Evolutionary conservation across 768 basidiomycete species (phyloP).

Genomic region (Russula brevipes): DNA sequence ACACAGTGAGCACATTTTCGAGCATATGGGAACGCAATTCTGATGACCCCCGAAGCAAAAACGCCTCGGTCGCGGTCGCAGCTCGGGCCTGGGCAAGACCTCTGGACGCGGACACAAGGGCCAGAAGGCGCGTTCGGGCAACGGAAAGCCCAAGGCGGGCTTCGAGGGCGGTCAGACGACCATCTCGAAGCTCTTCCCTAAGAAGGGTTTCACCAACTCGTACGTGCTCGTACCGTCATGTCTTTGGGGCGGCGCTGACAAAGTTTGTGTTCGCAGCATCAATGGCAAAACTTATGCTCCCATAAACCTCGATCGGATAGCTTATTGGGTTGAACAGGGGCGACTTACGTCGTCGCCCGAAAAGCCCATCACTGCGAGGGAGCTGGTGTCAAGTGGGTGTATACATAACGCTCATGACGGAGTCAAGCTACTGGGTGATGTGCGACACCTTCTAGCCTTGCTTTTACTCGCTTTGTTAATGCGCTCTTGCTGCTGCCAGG

Average conservation of each 20-base stretch:
- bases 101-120: conserved; percentile 94
- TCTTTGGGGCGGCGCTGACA: not conserved
- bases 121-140: conserved; percentile 87
- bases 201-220: conserved; percentile 92
- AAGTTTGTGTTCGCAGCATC: conserved; percentile 37
- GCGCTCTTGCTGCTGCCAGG: conserved; percentile 38
- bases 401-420: conserved; percentile 87
- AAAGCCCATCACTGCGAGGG: conserved; percentile 81
- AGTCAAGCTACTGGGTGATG: conserved; percentile 84
- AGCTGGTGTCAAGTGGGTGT: conserved; percentile 80
- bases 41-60: conserved; percentile 58
- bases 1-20: conserved; percentile 45
- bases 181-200: conserved; percentile 84
- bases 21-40: not conserved
- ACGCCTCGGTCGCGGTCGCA: conserved; percentile 91
- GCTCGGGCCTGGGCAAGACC: conserved; percentile 86
- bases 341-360: conserved; percentile 72
- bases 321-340: conserved; percentile 86
- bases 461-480: not conserved
- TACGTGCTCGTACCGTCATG: conserved; percentile 38
- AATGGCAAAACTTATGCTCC: conserved; percentile 73
- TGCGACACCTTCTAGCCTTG: conserved; percentile 34
- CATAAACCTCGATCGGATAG: conserved; percentile 82
- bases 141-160: conserved; percentile 71
- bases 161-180: conserved; percentile 99